These are phyloP conservation scores for Pharnaceum exiguum DNA, from an alignment of 148 eudicot species.

Conservation along the genomic window DNA sequence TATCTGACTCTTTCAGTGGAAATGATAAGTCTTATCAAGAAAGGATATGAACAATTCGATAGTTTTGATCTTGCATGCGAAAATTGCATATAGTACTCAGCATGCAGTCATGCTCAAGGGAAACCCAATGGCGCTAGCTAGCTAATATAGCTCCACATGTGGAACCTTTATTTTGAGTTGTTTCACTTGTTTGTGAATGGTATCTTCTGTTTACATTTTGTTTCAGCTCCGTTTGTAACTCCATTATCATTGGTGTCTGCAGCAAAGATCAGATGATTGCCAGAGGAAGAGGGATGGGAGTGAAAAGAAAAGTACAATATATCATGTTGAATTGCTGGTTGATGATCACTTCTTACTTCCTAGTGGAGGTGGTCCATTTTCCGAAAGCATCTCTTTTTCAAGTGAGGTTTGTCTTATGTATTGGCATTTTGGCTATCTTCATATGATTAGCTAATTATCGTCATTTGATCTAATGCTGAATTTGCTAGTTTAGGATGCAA, in stretches of 20 bases:
- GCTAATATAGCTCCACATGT: too few relatives aligned
- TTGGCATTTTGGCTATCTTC: neutral
- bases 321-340: neutral
- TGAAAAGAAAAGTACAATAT: neutral
- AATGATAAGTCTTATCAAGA: too few relatives aligned
- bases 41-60: too few relatives aligned
- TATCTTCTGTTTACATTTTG: neutral
- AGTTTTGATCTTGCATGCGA: too few relatives aligned
- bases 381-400: neutral
- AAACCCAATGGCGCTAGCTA: too few relatives aligned
- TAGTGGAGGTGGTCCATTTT: neutral
- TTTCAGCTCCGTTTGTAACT: neutral
- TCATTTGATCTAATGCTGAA: neutral
- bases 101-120: too few relatives aligned
- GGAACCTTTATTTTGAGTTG: neutral
- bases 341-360: neutral
- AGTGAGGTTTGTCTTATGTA: conserved; percentile 1
- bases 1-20: too few relatives aligned
- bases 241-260: neutral
- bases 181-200: neutral
- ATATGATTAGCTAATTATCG: neutral
- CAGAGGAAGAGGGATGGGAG: neutral
- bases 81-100: too few relatives aligned
- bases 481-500: too few relatives aligned
- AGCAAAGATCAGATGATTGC: too few relatives aligned